Evolutionary conservation across 495 filamentous ascomycete species (phyloP).

Genomic region (Patellaria atrata): DNA sequence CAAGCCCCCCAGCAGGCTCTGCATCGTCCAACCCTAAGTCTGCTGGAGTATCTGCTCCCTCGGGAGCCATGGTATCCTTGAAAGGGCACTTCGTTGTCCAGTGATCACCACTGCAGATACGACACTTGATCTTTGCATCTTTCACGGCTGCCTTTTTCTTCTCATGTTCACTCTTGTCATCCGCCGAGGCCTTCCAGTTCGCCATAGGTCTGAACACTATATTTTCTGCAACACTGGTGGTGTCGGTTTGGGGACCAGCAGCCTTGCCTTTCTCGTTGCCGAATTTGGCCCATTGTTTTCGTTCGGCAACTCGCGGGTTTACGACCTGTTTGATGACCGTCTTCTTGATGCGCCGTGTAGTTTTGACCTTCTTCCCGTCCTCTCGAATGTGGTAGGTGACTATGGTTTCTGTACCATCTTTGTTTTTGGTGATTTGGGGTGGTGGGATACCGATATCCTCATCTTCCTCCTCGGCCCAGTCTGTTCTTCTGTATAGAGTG

Average conservation of each 20-base stretch:
- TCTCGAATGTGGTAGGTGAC: conserved; percentile 85
- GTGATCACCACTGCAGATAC: conserved; percentile 96
- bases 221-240: conserved; percentile 89
- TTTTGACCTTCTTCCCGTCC: conserved; percentile 87
- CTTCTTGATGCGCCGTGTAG: conserved; percentile 82
- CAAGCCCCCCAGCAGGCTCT: conserved; percentile 37
- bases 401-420: conserved; percentile 94
- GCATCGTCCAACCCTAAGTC: conserved; percentile 37
- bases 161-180: conserved; percentile 46
- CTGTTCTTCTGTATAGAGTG: conserved; percentile 38
- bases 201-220: conserved; percentile 82
- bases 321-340: conserved; percentile 80
- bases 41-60: conserved; percentile 44
- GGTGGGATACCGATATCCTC: conserved; percentile 77
- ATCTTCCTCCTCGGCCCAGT: conserved; percentile 97
- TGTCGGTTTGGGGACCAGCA: conserved; percentile 58
- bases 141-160: conserved; percentile 82
- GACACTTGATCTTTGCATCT: conserved; percentile 99
- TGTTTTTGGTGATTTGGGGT: conserved; percentile 77
- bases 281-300: conserved; percentile 84
- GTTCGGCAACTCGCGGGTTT: conserved; percentile 91
- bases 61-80: conserved; percentile 67
- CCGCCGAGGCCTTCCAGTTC: conserved; percentile 73
- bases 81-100: conserved; percentile 92
- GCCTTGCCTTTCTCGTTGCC: conserved; percentile 65